Evolutionary conservation across 2,329 filamentous ascomycete genomes (phyloP), one percentile per base, ranked within the genome.

Genomic region (Hansfordia pulvinata): DNA sequence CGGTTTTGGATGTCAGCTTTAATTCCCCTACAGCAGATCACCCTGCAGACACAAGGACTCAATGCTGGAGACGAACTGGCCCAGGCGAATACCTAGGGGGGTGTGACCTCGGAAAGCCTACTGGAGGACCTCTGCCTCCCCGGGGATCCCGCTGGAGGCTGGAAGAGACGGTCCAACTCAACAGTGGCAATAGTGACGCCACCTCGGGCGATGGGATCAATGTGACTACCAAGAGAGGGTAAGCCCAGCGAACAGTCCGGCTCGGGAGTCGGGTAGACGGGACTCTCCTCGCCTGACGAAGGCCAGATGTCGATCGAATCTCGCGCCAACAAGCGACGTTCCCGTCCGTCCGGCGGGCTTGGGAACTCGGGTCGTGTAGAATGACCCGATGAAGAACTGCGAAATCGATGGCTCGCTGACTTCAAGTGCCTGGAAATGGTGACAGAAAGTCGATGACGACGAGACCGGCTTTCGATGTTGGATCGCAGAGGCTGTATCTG

Each of bases 201-300:
- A 17, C 39, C 34, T 23, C 38, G 39, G 12, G 39, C 42, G 12
- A 46, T 24, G 12, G 39, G 31, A 17, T 40, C 36, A 10, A 39
- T 19, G 20, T 35, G 25, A 19, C 33, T 34, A 1, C 34, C 30
- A 11, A 13, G 11, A 5, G 30, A 15, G 12, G 27, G 28, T 8
- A 22, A n/a, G n/a, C n/a, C 19, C 6, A 30, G 33, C n/a, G 34
- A 32, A 8, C 22, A 12, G 13, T 33, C 33, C 1, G 42, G 40
- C 29, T 42, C 40, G 2, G 44, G 44, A 3, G 43, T 47, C 15
- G 46, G 45, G 25, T 39, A 47, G 5, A 46, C 17, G 3, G 40
- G 42, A 7, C 32, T 40, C 23, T 46, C 44, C 10, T 45, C 39
- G 5, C 41, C 39, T 4, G 44, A 46, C 9, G 43, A 45, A 6